Evolutionary conservation across 768 basidiomycete genomes (phyloP).

Genomic region (Hortiboletus flavorubellus): DNA sequence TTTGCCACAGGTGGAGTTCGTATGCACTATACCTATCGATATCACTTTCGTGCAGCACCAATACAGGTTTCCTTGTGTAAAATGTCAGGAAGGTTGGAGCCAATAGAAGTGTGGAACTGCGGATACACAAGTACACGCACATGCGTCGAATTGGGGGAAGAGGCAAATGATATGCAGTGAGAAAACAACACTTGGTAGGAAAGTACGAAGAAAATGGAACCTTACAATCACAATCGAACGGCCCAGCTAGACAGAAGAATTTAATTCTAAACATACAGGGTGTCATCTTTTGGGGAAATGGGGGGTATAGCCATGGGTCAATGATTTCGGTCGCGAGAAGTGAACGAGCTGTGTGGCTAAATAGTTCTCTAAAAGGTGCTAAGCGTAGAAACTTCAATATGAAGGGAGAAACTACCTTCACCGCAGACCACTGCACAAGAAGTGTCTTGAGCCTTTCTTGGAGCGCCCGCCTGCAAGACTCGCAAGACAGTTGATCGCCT

Average conservation of each 20-base stretch:
- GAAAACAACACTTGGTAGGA: not conserved
- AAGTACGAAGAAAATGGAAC: not conserved
- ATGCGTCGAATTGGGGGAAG: not conserved
- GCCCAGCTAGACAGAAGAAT: not conserved
- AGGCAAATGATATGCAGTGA: slow-evolving; percentile 1
- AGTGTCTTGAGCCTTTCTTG: slow-evolving; percentile 65
- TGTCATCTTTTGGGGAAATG: not conserved
- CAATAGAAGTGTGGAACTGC: not conserved
- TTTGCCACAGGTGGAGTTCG: not conserved
- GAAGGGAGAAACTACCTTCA: slow-evolving; percentile 50
- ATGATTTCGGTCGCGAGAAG: not conserved
- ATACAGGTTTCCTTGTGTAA: slow-evolving; percentile 9
- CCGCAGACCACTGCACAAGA: slow-evolving; percentile 72
- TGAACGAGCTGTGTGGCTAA: slow-evolving; percentile 27
- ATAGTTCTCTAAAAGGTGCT: slow-evolving; percentile 49
- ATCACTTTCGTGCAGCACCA: slow-evolving; percentile 9
- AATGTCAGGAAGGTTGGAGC: not conserved
- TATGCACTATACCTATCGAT: slow-evolving; percentile 8
- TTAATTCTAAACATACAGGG: not conserved
- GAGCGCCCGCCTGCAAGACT: slow-evolving; percentile 61
- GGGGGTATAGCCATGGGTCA: slow-evolving; percentile 5
- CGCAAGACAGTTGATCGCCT: slow-evolving; percentile 65
- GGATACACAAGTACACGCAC: not conserved
- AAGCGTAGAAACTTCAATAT: slow-evolving; percentile 1
- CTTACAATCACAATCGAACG: not conserved